A percentile compares a stretch with the other conserved stretches of the same genome.
Evolutionary conservation across 352 stramenopile species (phyloP).

Genomic region (Phytopythium cucurbitacearum): DNA sequence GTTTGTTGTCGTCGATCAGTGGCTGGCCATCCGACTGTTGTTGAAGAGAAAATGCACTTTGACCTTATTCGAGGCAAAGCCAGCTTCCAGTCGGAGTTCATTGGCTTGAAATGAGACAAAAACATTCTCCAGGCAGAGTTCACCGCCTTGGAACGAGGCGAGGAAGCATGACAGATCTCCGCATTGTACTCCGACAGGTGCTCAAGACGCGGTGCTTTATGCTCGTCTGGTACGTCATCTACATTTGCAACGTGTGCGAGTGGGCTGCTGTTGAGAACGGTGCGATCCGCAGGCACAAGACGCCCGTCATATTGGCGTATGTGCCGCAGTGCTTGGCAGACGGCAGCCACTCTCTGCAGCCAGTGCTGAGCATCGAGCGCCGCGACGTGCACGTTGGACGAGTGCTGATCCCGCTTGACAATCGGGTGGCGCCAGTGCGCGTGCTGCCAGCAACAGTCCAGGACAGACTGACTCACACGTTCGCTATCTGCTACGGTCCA

Average conservation of each 20-base stretch:
- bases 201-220: slow-evolving; percentile 1
- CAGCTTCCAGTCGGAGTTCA: too few species aligned
- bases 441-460: background rate
- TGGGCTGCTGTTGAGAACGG: background rate
- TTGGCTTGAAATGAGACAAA: too few species aligned
- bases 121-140: too few species aligned
- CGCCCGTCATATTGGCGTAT: background rate
- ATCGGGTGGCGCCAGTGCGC: background rate
- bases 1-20: too few species aligned
- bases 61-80: too few species aligned
- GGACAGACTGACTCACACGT: background rate
- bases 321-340: too few species aligned
- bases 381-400: background rate
- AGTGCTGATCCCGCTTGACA: background rate
- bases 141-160: too few species aligned
- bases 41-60: too few species aligned
- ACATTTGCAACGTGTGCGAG: background rate
- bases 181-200: slow-evolving; percentile 2
- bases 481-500: background rate
- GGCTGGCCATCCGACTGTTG: too few species aligned
- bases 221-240: slow-evolving; percentile 1
- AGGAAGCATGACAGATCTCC: background rate
- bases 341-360: background rate
- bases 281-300: background rate
- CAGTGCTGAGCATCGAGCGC: background rate